Evolutionary conservation across 75 land plant species (phyloP), one percentile per base, ranked within the genome.

Genomic region (Chamaecyparis obtusa): DNA sequence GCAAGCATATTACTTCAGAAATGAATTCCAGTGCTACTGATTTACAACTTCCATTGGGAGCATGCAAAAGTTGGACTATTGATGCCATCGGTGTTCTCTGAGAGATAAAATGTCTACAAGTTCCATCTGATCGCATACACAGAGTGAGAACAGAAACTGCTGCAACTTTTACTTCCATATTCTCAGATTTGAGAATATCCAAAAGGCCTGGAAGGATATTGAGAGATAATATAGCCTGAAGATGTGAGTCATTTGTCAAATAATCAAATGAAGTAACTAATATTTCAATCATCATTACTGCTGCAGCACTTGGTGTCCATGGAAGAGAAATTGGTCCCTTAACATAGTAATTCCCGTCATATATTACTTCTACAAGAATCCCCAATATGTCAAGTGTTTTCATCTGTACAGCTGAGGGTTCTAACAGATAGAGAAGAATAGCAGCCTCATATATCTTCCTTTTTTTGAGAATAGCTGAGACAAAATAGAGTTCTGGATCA

Each of bases 81-180:
- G 89, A 89, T 64, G 90, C 89, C 55, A 95, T 76, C 0, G 93
- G 90, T 51, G 89, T 85, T 55, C 84, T 64, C 69, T 93, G 86
- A 3, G 94, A 87, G 48, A 93, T 54, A 72, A 89, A 90, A 41
- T 86, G 89, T 74, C 93, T 93, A 85, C 93, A 93, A 60, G 87
- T 87, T 84, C 90, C 93, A 87, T 95, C 92, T 71, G 87, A 89
- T 75, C 88, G 87, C 93, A 95, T 92, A 74, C 96, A 95, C 39
- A 86, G 89, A 19, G 92, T 85, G 32, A 95, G 89, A 75, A 95
- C 87, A 36, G 85, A 83, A 44, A 90, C 91, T 86, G 91, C 88
- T 32, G 92, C 88, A 10, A 89, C 35, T 39, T 86, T 85, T 86
- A 91, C 96, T 75, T 91, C 92, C 71, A 89, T 30, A 57, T 92